phyloP scores from a whole-genome alignment of 257 asterid genomes.

The Apocynum venetum region DNA sequence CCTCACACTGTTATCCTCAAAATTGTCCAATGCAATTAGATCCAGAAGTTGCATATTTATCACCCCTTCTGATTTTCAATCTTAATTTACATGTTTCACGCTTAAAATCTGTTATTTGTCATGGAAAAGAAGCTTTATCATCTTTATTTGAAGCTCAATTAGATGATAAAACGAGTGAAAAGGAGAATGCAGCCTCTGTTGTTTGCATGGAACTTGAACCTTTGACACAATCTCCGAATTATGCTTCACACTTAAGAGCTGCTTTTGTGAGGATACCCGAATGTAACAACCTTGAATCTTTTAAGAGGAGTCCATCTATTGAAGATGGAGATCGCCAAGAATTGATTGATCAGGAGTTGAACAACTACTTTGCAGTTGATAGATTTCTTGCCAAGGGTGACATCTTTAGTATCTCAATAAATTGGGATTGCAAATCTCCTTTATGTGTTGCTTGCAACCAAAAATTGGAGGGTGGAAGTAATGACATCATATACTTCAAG shows the following conservation, averaged over 20 bases:
- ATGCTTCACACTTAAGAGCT: slow-evolving; percentile 86
- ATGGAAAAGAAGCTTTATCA: slow-evolving; percentile 54
- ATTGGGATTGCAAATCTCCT: slow-evolving; percentile 83
- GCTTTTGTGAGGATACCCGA: slow-evolving; percentile 90
- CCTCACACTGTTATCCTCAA: slow-evolving; percentile 48
- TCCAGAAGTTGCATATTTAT: slow-evolving; percentile 63
- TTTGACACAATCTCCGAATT: slow-evolving; percentile 54
- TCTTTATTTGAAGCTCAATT: slow-evolving; percentile 49
- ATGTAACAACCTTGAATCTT: slow-evolving; percentile 68
- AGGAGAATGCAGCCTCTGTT: slow-evolving; percentile 27
- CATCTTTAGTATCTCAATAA: slow-evolving; percentile 57
- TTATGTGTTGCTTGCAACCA: slow-evolving; percentile 69
- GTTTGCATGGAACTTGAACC: slow-evolving; percentile 57
- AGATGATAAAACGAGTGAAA: slow-evolving; percentile 32
- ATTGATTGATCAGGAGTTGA: slow-evolving; percentile 72
- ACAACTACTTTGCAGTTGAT: slow-evolving; percentile 67
- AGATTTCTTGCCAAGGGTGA: slow-evolving; percentile 85
- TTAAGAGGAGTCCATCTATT: slow-evolving; percentile 52
- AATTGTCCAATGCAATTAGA: slow-evolving; percentile 34
- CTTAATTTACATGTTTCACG: slow-evolving; percentile 62
- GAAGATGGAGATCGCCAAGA: slow-evolving; percentile 78
- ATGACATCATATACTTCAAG: slow-evolving; percentile 68
- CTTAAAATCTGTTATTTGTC: slow-evolving; percentile 59
- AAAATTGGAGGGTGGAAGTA: slow-evolving; percentile 43
- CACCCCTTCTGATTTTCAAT: slow-evolving; percentile 81